Base-by-base conservation (phyloP, 179 eudicot genomes). In the Heliamphora pulchella region DNA sequence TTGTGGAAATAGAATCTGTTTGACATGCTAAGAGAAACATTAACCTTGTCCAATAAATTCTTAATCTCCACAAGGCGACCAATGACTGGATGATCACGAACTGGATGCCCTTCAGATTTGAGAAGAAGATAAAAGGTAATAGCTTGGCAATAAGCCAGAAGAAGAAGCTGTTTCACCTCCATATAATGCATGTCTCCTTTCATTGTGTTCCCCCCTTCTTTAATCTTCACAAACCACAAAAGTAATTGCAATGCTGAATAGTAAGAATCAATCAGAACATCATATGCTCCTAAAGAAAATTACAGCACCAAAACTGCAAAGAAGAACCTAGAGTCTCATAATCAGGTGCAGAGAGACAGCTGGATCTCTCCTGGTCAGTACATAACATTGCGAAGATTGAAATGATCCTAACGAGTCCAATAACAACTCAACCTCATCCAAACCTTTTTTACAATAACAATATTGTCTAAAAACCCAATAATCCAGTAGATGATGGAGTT, bases 61-160 rank as follows among this genome's bases (percentile, higher is more conserved):
- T 92, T 94, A 79, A 94, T 92, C 85, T 91, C 96, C 81, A 89
- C 94, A 74, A 92, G 92, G 76, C 96, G 99, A 72, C 86, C 90
- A 84, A 92, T 87, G 79, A 96, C 98, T 44, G 99, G 99, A 86
- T 96, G 98, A 88, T 92, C 97, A 81, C 93, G 96, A 79, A 89
- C 93, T 63, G 91, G 85, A 74, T 86, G 88, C 74, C 99, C 99
- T 86, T 96, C 99, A 58, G 99, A 90, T 86, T 92, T 96, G 78
- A 96, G 93, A 88, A 96, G 98, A 85, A 96, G 92, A 84, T 92
- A 92, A 86, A 92, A 94, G 71, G 93, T 89, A 79, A 96, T 94
- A 79, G 97, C 89, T 87, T 96, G 99, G 85, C 92, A 87, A 87
- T 92, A 96, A 10, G 91, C 83, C 80, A 91, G 89, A 85, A 96